Base-by-base conservation (phyloP, 2,329 filamentous ascomycete species). In the Leptographium galeiforme region DNA sequence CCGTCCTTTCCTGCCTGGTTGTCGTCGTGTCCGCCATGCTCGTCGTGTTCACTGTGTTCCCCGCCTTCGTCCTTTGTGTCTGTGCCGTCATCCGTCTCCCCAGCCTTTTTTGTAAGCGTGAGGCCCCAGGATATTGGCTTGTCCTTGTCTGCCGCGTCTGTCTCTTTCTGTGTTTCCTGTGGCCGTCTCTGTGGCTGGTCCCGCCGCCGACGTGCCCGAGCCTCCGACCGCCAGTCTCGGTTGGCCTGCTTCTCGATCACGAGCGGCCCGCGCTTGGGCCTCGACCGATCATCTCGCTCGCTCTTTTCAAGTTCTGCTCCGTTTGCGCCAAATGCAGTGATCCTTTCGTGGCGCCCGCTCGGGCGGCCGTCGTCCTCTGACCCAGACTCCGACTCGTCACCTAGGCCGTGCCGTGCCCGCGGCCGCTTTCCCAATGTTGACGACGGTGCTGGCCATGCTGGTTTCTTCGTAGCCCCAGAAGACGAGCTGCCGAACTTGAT, bases 401-500 rank as follows among this genome's bases (percentile, higher is more conserved):
- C 66, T 13, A 74, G 64, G 19, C 70, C 70, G 25, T 50, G 52
- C 56, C 68, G 67, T 36, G 68, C 59, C 56, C 74, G 69, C 45
- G 68, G 63, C 18, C 74, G 72, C 61, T 78, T 78, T 55, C 75
- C 75, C 14, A 78, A 63, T 5, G 66, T 61, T 5, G 73, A 73
- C 0, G 71, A 62, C 4, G 70, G 70, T 16, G 66, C 62, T 10
- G 65, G 60, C 16, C 65, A 67, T 19, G 61, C 57, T 32, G 60
- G 56, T 40, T 64, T 66, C 55, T 60, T 59, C 16, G 60, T 7
- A n/a, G 53, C 8, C 16, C 41, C 39, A 1, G 58, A 50, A 1
- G 56, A 18, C 2, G 44, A 13, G 3, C 64, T 57, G 39, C 72
- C 70, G 41, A 77, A 69, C 53, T 72, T 76, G 48, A 77, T 77